A percentile compares a stretch with the other conserved stretches of the same genome.
Evolutionary conservation across 306 rosid species (phyloP).

Genomic region (Pyrus communis): DNA sequence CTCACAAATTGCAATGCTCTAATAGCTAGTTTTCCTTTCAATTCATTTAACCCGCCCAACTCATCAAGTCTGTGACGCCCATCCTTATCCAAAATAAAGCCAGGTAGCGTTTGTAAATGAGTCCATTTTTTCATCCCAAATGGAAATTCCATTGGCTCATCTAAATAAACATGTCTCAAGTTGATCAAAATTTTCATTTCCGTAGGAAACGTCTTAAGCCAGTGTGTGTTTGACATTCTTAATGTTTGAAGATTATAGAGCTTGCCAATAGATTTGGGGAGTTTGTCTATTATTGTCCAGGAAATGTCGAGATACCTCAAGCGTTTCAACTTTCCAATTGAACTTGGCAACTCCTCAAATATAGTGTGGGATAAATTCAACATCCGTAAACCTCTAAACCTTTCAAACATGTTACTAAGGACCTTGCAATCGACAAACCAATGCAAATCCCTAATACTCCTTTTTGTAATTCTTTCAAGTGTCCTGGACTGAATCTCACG

Average conservation of each 20-base stretch:
- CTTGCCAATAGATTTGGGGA: neutral
- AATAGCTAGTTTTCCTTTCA: neutral
- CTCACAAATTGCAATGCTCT: neutral
- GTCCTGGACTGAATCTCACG: too few species aligned
- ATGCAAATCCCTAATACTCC: too few species aligned
- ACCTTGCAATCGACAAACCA: neutral
- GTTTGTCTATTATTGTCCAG: rapidly evolving
- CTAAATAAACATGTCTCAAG: too few species aligned
- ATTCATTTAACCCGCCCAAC: neutral
- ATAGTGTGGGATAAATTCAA: rapidly evolving
- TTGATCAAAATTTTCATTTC: too few species aligned
- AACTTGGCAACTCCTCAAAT: neutral
- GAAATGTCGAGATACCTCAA: neutral
- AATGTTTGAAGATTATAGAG: too few species aligned
- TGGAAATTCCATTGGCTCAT: rapidly evolving
- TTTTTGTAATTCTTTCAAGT: too few species aligned
- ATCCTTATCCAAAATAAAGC: neutral
- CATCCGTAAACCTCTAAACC: neutral
- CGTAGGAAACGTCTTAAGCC: too few species aligned
- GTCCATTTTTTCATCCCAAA: too few species aligned
- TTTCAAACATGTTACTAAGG: neutral
- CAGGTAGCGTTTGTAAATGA: too few species aligned
- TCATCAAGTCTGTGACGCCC: neutral
- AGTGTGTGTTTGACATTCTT: neutral
- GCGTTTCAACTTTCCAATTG: neutral